Evolutionary conservation across 148 eudicot genomes (phyloP).

Genomic region (Fallopia convolvulus): DNA sequence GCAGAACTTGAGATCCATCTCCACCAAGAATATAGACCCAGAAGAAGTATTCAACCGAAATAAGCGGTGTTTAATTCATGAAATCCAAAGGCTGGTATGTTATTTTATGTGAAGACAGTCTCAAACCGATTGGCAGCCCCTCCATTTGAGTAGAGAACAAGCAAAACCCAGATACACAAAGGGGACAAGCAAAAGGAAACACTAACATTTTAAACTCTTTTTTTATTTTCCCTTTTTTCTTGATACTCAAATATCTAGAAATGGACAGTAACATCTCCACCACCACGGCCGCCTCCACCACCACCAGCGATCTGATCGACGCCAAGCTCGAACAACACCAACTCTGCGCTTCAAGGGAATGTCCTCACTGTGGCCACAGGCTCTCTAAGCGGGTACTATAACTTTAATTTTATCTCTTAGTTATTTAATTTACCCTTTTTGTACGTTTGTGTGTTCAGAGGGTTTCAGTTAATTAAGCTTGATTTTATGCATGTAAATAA

Average conservation of each 20-base stretch:
- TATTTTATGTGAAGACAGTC: conserved; percentile 1
- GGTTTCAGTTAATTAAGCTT: neutral
- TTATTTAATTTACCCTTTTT: neutral
- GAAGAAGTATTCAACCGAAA: neutral
- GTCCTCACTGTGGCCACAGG: conserved; percentile 95
- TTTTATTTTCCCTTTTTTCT: neutral
- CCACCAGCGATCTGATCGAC: conserved; percentile 67
- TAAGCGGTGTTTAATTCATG: neutral
- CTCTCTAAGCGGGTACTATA: conserved; percentile 68
- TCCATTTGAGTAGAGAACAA: conserved; percentile 30
- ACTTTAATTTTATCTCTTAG: neutral
- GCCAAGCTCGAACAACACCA: conserved; percentile 97
- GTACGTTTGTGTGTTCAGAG: neutral
- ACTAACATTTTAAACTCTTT: neutral
- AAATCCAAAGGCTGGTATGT: neutral
- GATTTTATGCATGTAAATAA: too few species aligned
- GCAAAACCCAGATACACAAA: conserved; percentile 19
- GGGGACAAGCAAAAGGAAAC: neutral
- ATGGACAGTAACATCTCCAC: conserved; percentile 33
- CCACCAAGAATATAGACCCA: neutral
- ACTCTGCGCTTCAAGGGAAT: conserved; percentile 77
- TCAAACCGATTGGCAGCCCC: conserved; percentile 1
- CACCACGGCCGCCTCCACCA: conserved; percentile 32
- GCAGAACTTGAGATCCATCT: neutral
- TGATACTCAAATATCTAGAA: neutral